These are phyloP conservation scores for Geotrichum ghanense DNA, from an alignment of 805 yeast genomes.

Conservation along the genomic window DNA sequence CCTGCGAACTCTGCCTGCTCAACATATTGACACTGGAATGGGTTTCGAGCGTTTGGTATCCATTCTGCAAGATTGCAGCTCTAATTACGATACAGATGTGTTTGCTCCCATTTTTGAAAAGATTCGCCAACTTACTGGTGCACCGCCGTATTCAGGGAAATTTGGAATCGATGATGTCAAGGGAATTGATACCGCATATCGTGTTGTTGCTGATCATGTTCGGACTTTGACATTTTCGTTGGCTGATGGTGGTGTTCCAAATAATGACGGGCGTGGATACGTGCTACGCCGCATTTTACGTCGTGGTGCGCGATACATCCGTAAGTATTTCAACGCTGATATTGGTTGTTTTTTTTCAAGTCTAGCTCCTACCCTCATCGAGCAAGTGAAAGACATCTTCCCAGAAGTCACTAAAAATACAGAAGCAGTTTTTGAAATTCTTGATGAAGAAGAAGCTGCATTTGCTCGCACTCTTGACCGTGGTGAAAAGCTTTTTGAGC, in stretches of 20 bases:
- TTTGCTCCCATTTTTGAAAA: constrained; percentile 77
- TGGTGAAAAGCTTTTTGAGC: constrained; percentile 94
- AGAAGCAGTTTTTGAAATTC: constrained; percentile 70
- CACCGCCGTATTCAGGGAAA: constrained; percentile 80
- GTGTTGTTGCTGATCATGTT: constrained; percentile 97
- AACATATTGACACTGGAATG: constrained; percentile 97
- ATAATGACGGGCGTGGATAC: constrained; percentile 98
- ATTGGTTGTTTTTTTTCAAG: constrained; percentile 89
- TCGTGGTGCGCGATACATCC: constrained; percentile 94
- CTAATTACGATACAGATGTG: constrained; percentile 96
- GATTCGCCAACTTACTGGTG: constrained; percentile 89
- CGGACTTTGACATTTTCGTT: constrained; percentile 93
- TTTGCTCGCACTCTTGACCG: constrained; percentile 93
- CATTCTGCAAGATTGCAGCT: constrained; percentile 76
- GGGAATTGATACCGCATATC: constrained; percentile 95
- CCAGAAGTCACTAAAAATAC: constrained; percentile 78
- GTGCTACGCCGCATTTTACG: constrained; percentile 93
- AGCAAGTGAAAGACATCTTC: constrained; percentile 76
- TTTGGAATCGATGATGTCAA: constrained; percentile 88
- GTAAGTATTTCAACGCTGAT: constrained; percentile 92
- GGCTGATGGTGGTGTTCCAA: constrained; percentile 98
- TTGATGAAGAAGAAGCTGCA: constrained; percentile 92
- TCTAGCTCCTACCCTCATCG: constrained; percentile 85
- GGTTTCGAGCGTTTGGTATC: constrained; percentile 97
- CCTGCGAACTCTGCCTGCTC: constrained; percentile 75